These are phyloP conservation scores for Kwoniella botswanensis DNA, from an alignment of 768 basidiomycete genomes.

Conservation along the genomic window DNA sequence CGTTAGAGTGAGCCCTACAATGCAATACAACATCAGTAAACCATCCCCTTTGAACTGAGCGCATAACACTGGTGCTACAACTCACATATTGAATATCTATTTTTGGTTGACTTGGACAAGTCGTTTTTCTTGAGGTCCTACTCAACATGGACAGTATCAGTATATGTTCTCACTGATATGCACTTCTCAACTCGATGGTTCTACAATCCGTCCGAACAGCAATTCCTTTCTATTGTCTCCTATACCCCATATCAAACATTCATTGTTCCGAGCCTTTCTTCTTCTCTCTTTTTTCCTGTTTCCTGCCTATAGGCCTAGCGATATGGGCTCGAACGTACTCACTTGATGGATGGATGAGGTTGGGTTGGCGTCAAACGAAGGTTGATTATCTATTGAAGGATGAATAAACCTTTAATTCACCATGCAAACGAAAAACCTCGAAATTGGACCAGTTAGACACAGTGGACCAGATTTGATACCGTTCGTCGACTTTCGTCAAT, in stretches of 20 bases:
- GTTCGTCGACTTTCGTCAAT: not conserved
- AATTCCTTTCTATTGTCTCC: not conserved
- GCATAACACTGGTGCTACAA: not conserved
- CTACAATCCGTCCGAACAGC: no score
- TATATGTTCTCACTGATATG: not conserved
- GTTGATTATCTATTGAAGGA: not conserved
- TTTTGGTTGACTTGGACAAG: not conserved
- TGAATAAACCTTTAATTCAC: not conserved
- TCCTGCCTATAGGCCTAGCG: not conserved
- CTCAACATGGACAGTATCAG: not conserved
- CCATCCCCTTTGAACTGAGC: not conserved
- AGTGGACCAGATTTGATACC: not conserved
- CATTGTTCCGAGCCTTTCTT: not conserved
- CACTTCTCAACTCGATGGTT: no score
- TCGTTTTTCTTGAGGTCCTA: slow-evolving; percentile 10
- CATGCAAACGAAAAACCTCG: slow-evolving; percentile 10
- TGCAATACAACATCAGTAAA: not conserved
- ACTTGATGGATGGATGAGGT: not conserved
- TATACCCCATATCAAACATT: not conserved
- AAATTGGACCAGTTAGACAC: not conserved
- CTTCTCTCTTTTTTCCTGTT: not conserved
- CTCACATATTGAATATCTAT: slow-evolving; percentile 24
- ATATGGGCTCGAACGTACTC: not conserved
- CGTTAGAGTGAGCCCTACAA: slow-evolving; percentile 91
- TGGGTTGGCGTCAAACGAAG: not conserved